These are phyloP conservation scores for Candida xyloterini DNA, from an alignment of 805 yeast species.

Conservation along the genomic window DNA sequence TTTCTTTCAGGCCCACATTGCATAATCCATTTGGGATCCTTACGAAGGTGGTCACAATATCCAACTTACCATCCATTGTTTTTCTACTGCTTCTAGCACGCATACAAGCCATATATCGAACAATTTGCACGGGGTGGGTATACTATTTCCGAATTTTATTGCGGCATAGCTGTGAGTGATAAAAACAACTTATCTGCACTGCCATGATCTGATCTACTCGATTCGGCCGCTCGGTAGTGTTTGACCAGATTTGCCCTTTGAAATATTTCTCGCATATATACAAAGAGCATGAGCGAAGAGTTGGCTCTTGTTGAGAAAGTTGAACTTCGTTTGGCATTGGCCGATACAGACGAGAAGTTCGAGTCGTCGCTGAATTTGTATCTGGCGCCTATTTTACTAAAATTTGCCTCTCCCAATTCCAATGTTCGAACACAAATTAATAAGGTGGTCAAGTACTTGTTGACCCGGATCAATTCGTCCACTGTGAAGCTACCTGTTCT, in stretches of 20 bases:
- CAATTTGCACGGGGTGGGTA: too few relatives aligned
- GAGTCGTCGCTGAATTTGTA: constrained; percentile 58
- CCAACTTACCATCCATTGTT: too few relatives aligned
- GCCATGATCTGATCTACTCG: constrained; percentile 5
- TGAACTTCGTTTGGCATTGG: constrained; percentile 76
- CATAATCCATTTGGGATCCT: too few relatives aligned
- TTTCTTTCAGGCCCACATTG: too few relatives aligned
- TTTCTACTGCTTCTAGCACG: too few relatives aligned
- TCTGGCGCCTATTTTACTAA: constrained; percentile 74
- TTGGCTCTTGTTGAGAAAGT: constrained; percentile 67
- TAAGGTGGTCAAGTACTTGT: constrained; percentile 61
- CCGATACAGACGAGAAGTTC: constrained; percentile 63
- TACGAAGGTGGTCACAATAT: too few relatives aligned
- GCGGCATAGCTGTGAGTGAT: too few relatives aligned
- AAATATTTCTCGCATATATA: not conserved
- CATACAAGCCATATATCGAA: too few relatives aligned
- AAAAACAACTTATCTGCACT: constrained; percentile 3
- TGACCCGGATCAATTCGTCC: constrained; percentile 62
- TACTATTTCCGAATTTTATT: too few relatives aligned
- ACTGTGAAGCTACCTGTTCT: constrained; percentile 60
- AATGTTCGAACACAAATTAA: constrained; percentile 63
- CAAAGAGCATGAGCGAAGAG: constrained; percentile 39
- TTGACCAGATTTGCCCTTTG: constrained; percentile 8
- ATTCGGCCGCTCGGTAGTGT: constrained; percentile 3
- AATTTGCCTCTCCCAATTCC: constrained; percentile 67